Evolutionary conservation across 2,329 filamentous ascomycete species (phyloP), one percentile per base, ranked within the genome.

Genomic region (Chrysoporthe cubensis): DNA sequence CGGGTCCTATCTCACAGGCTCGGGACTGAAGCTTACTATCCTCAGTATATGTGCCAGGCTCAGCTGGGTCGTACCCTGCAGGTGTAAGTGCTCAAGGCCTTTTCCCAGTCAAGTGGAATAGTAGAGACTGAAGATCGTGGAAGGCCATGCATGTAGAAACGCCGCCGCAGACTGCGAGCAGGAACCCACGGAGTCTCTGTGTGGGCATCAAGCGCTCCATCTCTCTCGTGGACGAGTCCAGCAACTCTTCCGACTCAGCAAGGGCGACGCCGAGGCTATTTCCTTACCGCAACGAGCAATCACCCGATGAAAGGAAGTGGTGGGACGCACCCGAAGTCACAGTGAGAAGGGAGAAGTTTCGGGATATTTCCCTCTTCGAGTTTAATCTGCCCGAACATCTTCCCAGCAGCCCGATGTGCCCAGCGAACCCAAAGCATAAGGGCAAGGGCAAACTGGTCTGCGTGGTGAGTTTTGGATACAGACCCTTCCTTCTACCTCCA

Each of bases 351-450:
- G 37, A 75, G 74, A 69, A 70, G 71, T 34, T 73, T 0, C 64
- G 52, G 59, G 52, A 56, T 62, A 66, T 64, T 21, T 37, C 71
- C 9, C 50, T 66, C 65, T 86, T 87, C 66, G 76, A 82, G 60
- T 85, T 87, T 67, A 79, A 85, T 59, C 70, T 86, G 13, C 82
- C 83, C 1, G 82, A 86, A 69, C 84, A 87, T 69, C 75, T 84
- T 8, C 82, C 83, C 43, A 82, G 70, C 66, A 86, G 84, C 71
- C 83, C 83, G 18, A 79, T 85, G 76, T 87, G 84, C 65, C 84
- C 84, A 2, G 75, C 83, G 9, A 84, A 86, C 72, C 74, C 74
- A 56, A 80, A 77, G 52, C 80, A 84, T 65, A 73, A 73, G 64
- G 80, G 79, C 16, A 78, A 80, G n/a, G 83, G 84, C 4, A 80